These are phyloP conservation scores for Tricholoma bakamatsutake DNA, from an alignment of 768 basidiomycete species.

Conservation along the genomic window DNA sequence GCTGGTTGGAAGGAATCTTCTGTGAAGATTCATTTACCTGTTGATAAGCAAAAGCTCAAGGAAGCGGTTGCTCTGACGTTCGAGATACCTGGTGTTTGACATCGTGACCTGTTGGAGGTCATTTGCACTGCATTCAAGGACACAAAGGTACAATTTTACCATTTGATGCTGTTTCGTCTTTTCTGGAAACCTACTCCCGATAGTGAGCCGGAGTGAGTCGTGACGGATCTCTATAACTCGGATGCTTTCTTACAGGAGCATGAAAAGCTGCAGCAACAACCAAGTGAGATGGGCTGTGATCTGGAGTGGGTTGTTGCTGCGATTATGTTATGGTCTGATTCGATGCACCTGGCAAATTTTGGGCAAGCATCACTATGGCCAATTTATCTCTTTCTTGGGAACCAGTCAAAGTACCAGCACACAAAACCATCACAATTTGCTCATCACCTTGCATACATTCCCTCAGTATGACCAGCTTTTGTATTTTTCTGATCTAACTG, in stretches of 20 bases:
- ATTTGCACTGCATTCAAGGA: conserved; percentile 12
- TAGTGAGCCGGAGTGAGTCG: not conserved
- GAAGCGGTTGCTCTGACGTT: too few relatives aligned
- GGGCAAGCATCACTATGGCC: conserved; percentile 10
- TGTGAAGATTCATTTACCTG: too few relatives aligned
- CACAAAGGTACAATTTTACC: conserved; percentile 4
- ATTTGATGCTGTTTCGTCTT: not conserved
- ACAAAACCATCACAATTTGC: conserved; percentile 13
- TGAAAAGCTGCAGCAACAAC: conserved; percentile 7
- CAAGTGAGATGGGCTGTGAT: conserved; percentile 1
- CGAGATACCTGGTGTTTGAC: not conserved
- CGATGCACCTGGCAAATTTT: conserved; percentile 22
- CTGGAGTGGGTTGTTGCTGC: not conserved
- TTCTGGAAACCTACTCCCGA: not conserved
- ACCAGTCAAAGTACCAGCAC: conserved; percentile 27
- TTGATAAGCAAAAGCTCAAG: too few relatives aligned
- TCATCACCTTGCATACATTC: conserved; percentile 24
- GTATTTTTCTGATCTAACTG: not conserved
- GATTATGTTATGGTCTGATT: conserved; percentile 20
- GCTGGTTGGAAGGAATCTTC: too few relatives aligned
- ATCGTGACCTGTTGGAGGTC: conserved; percentile 8
- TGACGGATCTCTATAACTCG: conserved; percentile 11
- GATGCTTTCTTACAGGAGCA: conserved; percentile 14
- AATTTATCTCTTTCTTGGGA: conserved; percentile 26
- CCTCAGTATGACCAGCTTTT: conserved; percentile 20